phyloP scores from a whole-genome alignment of 176 grass and related monocot genomes.

The Bothriochloa decipiens region DNA sequence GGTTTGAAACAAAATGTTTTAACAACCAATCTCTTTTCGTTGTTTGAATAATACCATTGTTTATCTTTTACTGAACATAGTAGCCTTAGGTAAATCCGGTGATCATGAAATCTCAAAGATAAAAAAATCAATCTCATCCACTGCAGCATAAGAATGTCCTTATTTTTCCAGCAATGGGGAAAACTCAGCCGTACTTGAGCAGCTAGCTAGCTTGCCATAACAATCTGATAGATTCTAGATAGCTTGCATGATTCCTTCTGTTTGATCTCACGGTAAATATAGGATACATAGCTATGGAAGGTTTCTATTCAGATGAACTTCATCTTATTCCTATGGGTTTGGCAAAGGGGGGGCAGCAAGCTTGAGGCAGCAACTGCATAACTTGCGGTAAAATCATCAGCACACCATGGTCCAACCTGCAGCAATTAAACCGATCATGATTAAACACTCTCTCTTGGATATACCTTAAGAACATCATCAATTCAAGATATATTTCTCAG shows the following conservation, averaged over 20 bases:
- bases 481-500: neutral
- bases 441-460: neutral
- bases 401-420: conserved; percentile 49
- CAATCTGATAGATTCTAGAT: neutral
- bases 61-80: too few relatives aligned
- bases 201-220: neutral
- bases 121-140: neutral
- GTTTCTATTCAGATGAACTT: neutral
- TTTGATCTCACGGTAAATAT: neutral
- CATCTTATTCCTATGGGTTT: conserved; percentile 5
- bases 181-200: neutral
- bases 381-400: conserved; percentile 53
- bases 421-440: conserved; percentile 15
- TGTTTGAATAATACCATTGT: too few relatives aligned
- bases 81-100: neutral
- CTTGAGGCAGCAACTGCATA: conserved; percentile 68
- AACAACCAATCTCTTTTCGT: neutral
- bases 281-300: conserved; percentile 8
- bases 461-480: neutral
- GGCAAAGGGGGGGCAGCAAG: conserved; percentile 51
- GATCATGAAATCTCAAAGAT: neutral
- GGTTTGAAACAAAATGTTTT: neutral
- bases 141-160: neutral
- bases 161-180: neutral
- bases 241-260: neutral